These are phyloP conservation scores for Pistacia atlantica DNA, from an alignment of 345 rosid species.

Conservation along the genomic window DNA sequence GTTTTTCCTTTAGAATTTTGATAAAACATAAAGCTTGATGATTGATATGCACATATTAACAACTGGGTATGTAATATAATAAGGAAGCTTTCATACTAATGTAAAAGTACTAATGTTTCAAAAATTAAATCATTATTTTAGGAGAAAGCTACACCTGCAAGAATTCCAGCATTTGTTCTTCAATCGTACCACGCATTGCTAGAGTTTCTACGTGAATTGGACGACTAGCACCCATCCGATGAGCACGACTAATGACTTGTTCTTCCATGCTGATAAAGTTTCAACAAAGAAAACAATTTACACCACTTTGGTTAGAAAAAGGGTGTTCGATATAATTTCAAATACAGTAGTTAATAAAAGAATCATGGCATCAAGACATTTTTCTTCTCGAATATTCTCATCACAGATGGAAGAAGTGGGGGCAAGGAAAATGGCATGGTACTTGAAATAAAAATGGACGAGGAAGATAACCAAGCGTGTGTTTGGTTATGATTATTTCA, in stretches of 20 bases:
- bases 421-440: not conserved
- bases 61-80: not conserved
- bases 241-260: slow-evolving; percentile 94
- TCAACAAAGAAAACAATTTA: slow-evolving; percentile 1
- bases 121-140: not conserved
- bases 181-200: slow-evolving; percentile 90
- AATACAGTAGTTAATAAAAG: not conserved
- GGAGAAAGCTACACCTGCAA: slow-evolving; percentile 53
- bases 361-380: not conserved
- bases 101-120: not conserved
- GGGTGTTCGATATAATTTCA: not conserved
- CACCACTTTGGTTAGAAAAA: not conserved
- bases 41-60: not conserved
- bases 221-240: slow-evolving; percentile 90
- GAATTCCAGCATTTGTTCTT: slow-evolving; percentile 89
- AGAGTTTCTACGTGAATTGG: slow-evolving; percentile 86
- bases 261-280: slow-evolving; percentile 78
- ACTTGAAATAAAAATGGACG: not conserved
- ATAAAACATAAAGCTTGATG: not conserved
- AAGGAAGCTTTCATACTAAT: not conserved
- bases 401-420: not conserved
- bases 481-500: too few species aligned
- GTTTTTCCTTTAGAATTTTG: not conserved
- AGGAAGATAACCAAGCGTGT: too few species aligned
- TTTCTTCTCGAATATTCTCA: not conserved